Conservation (phyloP, 345 rosid species). For the Camelina sativa region DNA sequence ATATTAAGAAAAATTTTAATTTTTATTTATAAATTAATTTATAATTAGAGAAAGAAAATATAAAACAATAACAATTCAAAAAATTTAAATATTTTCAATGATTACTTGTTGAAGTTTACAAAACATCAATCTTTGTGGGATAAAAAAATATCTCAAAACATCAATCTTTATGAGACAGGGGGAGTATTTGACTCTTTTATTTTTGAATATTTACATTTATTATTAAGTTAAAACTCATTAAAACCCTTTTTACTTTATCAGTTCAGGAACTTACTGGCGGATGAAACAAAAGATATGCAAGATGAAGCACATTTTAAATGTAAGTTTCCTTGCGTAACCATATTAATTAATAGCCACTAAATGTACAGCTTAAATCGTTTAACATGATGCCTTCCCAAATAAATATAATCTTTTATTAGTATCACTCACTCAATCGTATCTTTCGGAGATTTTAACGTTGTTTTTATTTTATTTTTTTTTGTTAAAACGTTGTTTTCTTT, state of each 20-base stretch:
- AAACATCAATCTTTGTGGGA: too few relatives aligned
- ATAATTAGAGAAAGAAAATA: too few relatives aligned
- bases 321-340: neutral
- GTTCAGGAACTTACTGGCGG: neutral
- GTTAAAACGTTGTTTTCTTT: constrained; percentile 18
- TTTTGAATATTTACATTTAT: too few relatives aligned
- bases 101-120: too few relatives aligned
- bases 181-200: too few relatives aligned
- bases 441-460: constrained; percentile 16
- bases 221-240: too few relatives aligned
- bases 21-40: too few relatives aligned
- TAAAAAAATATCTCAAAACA: too few relatives aligned
- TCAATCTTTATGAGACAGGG: too few relatives aligned
- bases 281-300: neutral
- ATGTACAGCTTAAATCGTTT: constrained; percentile 13
- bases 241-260: neutral
- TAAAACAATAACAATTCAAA: too few relatives aligned
- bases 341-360: constrained; percentile 25
- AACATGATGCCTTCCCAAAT: neutral
- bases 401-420: neutral
- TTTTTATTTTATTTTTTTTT: neutral
- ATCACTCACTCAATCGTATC: constrained; percentile 4
- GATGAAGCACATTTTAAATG: constrained; percentile 31
- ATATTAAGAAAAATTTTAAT: too few relatives aligned
- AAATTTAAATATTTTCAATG: too few relatives aligned